Evolutionary conservation across 2,329 filamentous ascomycete species (phyloP), one percentile per base, ranked within the genome.

Genomic region (Arthrocladium fulminans): DNA sequence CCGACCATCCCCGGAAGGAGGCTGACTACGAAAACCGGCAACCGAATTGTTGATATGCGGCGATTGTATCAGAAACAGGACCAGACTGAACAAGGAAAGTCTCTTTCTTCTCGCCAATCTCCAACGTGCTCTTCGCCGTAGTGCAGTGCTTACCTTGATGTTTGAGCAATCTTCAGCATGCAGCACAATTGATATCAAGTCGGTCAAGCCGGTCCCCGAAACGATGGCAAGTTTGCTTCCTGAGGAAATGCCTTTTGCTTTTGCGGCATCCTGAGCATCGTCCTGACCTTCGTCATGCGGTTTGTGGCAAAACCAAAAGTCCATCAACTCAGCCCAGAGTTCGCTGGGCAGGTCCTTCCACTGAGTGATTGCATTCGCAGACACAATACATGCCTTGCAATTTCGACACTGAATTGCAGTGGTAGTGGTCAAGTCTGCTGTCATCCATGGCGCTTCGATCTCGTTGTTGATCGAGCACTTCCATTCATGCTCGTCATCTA

Each of bases 261-360:
- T 55, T 6, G 76, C 72, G 13, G 79, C 71, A 39, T 67, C 65
- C n/a, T 75, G 67, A 19, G 75, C 61, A 29, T 63, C 51, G 5
- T 59, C 59, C 43, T 71, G 63, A n/a, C 62, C 59, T 9, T 73
- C 67, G 22, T 73, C 57, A 35, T 71, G 66, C 1, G 94, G 92
- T 66, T 97, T 97, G 66, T 98, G 92, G 61, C 92, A 98, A 66
- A 98, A 94, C 92, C 92, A 98, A 58, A 98, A 94, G 65, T 98
- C 94, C 92, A 98, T 98, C 89, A 98, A 94, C 69, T 98, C 92
- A 0, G 92, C 94, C 92, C 92, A 98, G 61, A 95, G 90, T 59
- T 94, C 88, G 61, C 88, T 95, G 0, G 92, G 92, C 15, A 98
- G 71, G 61, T 98, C 88, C 67, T 90, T 95, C 90, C 92, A 98